Conservation (phyloP, 1,139 yeast species). For the Hyphopichia pseudoburtonii region DNA sequence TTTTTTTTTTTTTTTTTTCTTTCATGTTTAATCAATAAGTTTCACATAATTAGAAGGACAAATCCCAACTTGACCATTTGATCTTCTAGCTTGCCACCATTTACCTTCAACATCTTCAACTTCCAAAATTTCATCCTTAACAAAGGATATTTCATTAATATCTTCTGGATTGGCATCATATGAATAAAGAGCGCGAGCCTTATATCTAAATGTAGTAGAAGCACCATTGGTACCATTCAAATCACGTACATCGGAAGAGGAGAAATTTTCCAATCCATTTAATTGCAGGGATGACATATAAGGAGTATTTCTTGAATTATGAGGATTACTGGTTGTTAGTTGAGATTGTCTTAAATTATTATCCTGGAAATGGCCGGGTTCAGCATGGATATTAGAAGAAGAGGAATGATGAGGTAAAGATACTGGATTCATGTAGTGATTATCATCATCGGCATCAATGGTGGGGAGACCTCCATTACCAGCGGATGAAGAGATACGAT, state of each 20-base stretch:
- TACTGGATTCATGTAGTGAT: constrained; percentile 19
- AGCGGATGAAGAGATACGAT: not conserved
- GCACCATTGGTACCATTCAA: constrained; percentile 20
- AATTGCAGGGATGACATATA: constrained; percentile 58
- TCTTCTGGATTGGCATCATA: constrained; percentile 95
- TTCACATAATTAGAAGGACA: constrained; percentile 95
- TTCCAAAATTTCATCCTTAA: constrained; percentile 84
- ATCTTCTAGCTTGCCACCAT: constrained; percentile 97
- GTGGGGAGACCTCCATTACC: not conserved
- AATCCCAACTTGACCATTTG: constrained; percentile 91
- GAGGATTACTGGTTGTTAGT: constrained; percentile 30
- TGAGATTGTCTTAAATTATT: constrained; percentile 40
- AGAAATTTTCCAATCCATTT: constrained; percentile 59
- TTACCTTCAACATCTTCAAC: constrained; percentile 93
- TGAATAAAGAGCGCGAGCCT: constrained; percentile 82
- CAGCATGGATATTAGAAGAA: constrained; percentile 11
- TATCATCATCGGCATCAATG: constrained; percentile 27
- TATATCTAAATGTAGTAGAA: constrained; percentile 66
- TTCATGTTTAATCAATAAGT: constrained; percentile 50
- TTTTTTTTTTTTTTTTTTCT: no score
- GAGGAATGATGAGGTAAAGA: constrained; percentile 16
- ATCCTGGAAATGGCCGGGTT: constrained; percentile 29
- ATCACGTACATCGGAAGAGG: constrained; percentile 40
- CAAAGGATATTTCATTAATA: constrained; percentile 87
- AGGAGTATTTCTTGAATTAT: constrained; percentile 30